Evolutionary conservation across 306 rosid species (phyloP), one percentile per base, ranked within the genome.

Genomic region (Canavalia gladiata): DNA sequence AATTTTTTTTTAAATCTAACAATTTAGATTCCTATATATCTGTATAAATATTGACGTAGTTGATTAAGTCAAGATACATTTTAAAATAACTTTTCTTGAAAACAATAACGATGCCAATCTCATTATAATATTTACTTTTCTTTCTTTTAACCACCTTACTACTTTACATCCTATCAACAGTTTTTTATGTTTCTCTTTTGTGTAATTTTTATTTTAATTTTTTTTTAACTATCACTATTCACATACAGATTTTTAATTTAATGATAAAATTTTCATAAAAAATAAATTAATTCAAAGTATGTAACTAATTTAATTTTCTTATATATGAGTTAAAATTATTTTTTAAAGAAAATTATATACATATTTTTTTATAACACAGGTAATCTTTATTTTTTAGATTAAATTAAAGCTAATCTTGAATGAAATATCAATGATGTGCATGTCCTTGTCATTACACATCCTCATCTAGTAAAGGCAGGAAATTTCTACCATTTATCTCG

Each of bases 381-480:
- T 29, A 29, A 2, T 67, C n/a, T 25, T 42, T 28, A 9, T 45
- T 4, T 10, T 30, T 18, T 3, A 12, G 25, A 31, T 25, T 29
- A 69, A 41, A 2, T 11, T 37, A 35, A 29, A 18, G 2, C 46
- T 42, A 43, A 30, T 2, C 28, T 59, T 43, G 39, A 59, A 75
- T 13, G 29, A 8, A 7, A 46, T 43, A 12, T 29, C 10, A 8
- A 30, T 18, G 4, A 66, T 45, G 46, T 2, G 43, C 35, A 60
- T n/a, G 80, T 7, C 29, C 43, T 46, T 3, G 49, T 60, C 68
- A 7, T 43, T 11, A 29, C 39, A 72, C 52, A 39, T 62, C 68
- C 49, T 43, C 69, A 49, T 7, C 69, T 12, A 4, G 33, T 50
- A 56, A 39, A 58, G 58, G 18, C 80, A 75, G 18, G 47, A 50